Conservation (phyloP, 331 rosid species). For the Arachis monticola region DNA sequence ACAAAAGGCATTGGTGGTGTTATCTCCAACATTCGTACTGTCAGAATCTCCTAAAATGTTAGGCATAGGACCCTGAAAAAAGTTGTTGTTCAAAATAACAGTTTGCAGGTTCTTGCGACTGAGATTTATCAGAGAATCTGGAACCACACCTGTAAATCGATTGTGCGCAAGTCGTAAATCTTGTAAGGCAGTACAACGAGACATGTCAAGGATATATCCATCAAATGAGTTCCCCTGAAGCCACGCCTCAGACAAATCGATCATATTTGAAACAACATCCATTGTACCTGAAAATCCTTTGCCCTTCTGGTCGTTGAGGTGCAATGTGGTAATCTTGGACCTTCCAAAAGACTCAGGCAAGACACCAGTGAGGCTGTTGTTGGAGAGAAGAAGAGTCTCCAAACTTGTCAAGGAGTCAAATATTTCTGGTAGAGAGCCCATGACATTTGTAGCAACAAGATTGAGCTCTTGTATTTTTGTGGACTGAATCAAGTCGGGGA, state of each 20-base stretch:
- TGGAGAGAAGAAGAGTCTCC: slow-evolving; percentile 14
- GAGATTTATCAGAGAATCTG: no score
- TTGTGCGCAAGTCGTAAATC: not conserved
- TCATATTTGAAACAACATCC: not conserved
- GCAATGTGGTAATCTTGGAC: not conserved
- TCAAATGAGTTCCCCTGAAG: not conserved
- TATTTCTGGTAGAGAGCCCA: not conserved
- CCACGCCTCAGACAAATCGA: not conserved
- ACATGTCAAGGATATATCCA: slow-evolving; percentile 24
- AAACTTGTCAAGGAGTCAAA: not conserved
- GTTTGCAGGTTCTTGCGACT: no score
- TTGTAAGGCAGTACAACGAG: not conserved
- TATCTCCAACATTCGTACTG: no score
- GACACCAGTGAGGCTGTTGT: not conserved
- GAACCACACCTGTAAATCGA: not conserved
- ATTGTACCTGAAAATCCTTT: not conserved
- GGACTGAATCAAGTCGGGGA: no score
- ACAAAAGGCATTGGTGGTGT: no score
- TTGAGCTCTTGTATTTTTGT: no score
- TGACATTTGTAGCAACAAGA: no score
- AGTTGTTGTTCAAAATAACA: no score
- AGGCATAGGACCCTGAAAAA: no score
- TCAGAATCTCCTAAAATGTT: no score
- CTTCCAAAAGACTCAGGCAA: not conserved
- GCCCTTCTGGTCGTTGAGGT: slow-evolving; percentile 4